These are phyloP conservation scores for Ophiostoma australiae DNA, from an alignment of 2,329 filamentous ascomycete species.

Conservation along the genomic window DNA sequence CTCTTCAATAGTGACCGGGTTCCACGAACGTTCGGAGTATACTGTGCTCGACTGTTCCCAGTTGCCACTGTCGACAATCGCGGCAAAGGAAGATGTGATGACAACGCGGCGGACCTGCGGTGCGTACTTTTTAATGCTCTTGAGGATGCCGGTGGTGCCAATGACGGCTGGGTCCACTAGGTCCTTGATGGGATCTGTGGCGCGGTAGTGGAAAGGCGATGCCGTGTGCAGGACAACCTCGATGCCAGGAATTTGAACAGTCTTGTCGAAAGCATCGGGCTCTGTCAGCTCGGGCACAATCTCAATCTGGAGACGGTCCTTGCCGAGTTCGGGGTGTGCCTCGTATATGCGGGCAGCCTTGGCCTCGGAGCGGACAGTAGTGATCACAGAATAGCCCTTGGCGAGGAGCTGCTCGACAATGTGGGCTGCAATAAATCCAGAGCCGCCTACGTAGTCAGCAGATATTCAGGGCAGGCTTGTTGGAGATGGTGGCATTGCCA, in stretches of 20 bases:
- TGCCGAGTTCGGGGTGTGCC: slow-evolving; percentile 42
- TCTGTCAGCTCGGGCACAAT: slow-evolving; percentile 76
- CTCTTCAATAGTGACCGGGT: slow-evolving; percentile 43
- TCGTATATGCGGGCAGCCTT: slow-evolving; percentile 50
- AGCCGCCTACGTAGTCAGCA: slow-evolving; percentile 39
- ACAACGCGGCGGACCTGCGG: slow-evolving; percentile 66
- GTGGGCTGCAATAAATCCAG: slow-evolving; percentile 51
- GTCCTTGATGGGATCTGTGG: slow-evolving; percentile 47
- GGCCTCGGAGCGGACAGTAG: slow-evolving; percentile 51
- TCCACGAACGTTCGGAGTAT: slow-evolving; percentile 47
- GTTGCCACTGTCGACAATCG: slow-evolving; percentile 40
- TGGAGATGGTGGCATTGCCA: not conserved
- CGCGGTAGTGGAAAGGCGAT: slow-evolving; percentile 54
- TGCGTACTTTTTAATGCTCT: slow-evolving; percentile 58
- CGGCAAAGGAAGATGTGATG: slow-evolving; percentile 53
- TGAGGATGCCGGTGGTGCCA: slow-evolving; percentile 64
- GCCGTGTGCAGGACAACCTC: slow-evolving; percentile 58
- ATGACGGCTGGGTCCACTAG: slow-evolving; percentile 55
- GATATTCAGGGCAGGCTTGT: not conserved
- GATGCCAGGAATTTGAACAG: slow-evolving; percentile 46
- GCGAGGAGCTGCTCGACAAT: slow-evolving; percentile 51
- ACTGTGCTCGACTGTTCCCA: slow-evolving; percentile 37
- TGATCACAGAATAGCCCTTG: slow-evolving; percentile 49
- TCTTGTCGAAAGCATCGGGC: slow-evolving; percentile 67
- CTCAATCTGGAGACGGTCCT: slow-evolving; percentile 43